Conservation (phyloP, 129 eudicot genomes). For the Pulicaria dysenterica region DNA sequence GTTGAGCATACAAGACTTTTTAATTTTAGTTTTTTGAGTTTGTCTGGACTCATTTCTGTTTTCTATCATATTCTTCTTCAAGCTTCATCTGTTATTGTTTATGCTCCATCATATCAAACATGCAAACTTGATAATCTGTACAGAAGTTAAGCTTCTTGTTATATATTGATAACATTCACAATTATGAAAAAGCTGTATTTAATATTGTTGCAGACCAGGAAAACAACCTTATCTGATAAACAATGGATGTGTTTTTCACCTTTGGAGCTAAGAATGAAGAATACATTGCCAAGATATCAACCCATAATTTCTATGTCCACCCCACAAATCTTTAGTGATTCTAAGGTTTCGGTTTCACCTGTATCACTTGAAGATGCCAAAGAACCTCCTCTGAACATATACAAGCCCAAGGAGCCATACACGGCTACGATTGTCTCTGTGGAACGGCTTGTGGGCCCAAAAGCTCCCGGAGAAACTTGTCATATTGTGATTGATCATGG, state of each 20-base stretch:
- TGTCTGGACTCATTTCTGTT: too few relatives aligned
- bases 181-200: neutral
- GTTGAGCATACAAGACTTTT: too few relatives aligned
- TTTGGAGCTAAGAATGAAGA: constrained; percentile 49
- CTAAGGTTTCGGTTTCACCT: constrained; percentile 78
- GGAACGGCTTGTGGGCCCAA: constrained; percentile 87
- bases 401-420: constrained; percentile 92
- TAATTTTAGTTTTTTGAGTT: too few relatives aligned
- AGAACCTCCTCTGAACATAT: constrained; percentile 79
- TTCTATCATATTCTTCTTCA: too few relatives aligned
- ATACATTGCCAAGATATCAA: constrained; percentile 41
- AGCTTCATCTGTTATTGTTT: too few relatives aligned
- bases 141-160: too few relatives aligned
- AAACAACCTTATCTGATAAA: constrained; percentile 50
- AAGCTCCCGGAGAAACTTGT: constrained; percentile 98
- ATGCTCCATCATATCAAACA: too few relatives aligned
- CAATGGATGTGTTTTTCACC: constrained; percentile 43
- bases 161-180: too few relatives aligned
- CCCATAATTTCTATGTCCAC: constrained; percentile 64
- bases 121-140: too few relatives aligned
- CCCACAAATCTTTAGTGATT: constrained; percentile 60
- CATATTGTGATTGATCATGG: constrained; percentile 94
- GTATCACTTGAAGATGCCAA: constrained; percentile 71
- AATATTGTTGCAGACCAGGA: constrained; percentile 53
- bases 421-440: constrained; percentile 90